phyloP scores from a whole-genome alignment of 148 eudicot genomes.

The Persicaria tinctoria region DNA sequence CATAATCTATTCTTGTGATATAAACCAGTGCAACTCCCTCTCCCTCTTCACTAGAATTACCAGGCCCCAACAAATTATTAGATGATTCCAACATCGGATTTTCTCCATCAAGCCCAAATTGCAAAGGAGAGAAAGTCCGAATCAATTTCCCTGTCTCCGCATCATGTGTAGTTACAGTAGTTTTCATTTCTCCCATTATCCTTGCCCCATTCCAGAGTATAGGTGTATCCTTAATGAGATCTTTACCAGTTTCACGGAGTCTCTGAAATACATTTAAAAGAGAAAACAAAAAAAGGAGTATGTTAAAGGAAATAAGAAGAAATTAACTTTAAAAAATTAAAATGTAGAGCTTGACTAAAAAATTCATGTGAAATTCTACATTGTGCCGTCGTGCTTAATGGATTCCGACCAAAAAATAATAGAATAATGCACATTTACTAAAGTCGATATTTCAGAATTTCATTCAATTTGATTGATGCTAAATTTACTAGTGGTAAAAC shows the following conservation, averaged over 20 bases:
- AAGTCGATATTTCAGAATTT: background rate
- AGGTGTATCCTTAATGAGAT: conserved; percentile 8
- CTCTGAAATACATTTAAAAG: conserved; percentile 4
- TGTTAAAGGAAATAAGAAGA: background rate
- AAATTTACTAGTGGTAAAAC: no score
- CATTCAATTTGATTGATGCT: background rate
- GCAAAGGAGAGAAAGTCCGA: conserved; percentile 8
- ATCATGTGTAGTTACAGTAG: background rate
- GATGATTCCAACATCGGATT: background rate
- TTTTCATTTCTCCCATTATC: conserved; percentile 6
- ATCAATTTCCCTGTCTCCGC: conserved; percentile 2
- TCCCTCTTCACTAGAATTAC: background rate
- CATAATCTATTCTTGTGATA: conserved; percentile 14
- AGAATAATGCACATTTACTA: background rate
- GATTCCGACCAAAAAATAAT: background rate
- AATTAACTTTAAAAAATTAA: background rate
- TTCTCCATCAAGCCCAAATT: background rate
- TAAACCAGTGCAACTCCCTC: conserved; percentile 6
- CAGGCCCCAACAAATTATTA: conserved; percentile 3
- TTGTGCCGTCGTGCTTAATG: no score
- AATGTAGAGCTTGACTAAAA: background rate
- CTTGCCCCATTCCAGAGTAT: conserved; percentile 3
- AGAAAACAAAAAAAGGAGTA: background rate
- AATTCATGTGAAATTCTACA: no score
- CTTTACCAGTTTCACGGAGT: background rate